Conservation (phyloP, 83 land plant species). For the Larix sibirica region DNA sequence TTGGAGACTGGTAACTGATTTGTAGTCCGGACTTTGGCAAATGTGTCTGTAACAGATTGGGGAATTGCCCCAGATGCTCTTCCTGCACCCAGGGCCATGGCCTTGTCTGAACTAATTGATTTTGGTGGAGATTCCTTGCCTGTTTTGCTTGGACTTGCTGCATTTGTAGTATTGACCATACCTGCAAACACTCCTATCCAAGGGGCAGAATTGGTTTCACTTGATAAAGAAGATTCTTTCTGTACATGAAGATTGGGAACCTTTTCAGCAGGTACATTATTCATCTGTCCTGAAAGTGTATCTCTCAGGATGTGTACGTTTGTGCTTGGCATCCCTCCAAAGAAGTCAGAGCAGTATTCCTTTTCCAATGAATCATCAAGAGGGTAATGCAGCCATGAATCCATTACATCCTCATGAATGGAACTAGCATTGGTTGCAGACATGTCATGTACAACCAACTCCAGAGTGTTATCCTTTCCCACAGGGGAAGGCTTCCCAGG, state of each 20-base stretch:
- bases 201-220: background rate
- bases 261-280: constrained; percentile 12
- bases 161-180: background rate
- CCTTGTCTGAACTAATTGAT: constrained; percentile 10
- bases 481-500: constrained; percentile 23
- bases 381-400: constrained; percentile 50
- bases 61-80: constrained; percentile 1
- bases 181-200: background rate
- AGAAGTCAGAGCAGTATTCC: constrained; percentile 42
- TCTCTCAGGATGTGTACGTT: constrained; percentile 5
- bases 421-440: constrained; percentile 27
- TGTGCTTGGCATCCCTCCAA: constrained; percentile 20
- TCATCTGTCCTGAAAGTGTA: background rate
- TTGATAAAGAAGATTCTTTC: constrained; percentile 5
- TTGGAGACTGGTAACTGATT: background rate
- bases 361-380: constrained; percentile 37
- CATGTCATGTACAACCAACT: constrained; percentile 30
- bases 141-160: background rate
- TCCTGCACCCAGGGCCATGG: constrained; percentile 11
- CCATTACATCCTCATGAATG: constrained; percentile 50
- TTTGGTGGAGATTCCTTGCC: constrained; percentile 6
- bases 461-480: constrained; percentile 26
- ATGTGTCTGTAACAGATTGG: background rate
- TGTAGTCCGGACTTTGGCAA: background rate
- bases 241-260: background rate